phyloP scores from a whole-genome alignment of 495 filamentous ascomycete genomes.

The Talaromyces stipitatus region DNA sequence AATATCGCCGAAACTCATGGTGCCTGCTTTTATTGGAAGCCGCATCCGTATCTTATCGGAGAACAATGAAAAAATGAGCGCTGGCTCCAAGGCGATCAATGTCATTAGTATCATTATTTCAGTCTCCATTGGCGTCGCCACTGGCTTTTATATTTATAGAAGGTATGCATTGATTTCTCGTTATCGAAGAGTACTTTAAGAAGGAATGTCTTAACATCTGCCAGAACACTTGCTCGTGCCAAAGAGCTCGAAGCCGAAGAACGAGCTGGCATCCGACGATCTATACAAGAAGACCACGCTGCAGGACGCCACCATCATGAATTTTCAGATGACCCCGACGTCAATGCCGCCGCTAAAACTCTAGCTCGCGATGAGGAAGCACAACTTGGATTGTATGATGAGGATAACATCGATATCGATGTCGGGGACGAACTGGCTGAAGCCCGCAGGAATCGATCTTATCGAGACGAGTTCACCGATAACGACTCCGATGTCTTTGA shows the following conservation, averaged over 20 bases:
- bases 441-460: conserved; percentile 16
- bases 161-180: conserved; percentile 30
- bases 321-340: conserved; percentile 40
- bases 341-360: conserved; percentile 33
- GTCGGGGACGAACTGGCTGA: conserved; percentile 31
- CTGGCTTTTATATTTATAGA: conserved; percentile 80
- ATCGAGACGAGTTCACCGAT: conserved; percentile 49
- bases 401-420: conserved; percentile 31
- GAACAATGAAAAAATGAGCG: conserved; percentile 54
- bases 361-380: conserved; percentile 43
- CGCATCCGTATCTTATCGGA: conserved; percentile 58
- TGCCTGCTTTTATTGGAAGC: conserved; percentile 89
- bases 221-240: conserved; percentile 74
- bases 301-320: conserved; percentile 25
- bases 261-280: conserved; percentile 39
- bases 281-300: conserved; percentile 32
- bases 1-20: conserved; percentile 72
- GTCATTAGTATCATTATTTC: conserved; percentile 73
- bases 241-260: conserved; percentile 80
- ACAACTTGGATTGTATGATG: conserved; percentile 37
- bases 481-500: conserved; percentile 43
- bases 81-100: conserved; percentile 56
- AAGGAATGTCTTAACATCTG: conserved; percentile 5
- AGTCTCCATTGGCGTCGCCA: conserved; percentile 58
- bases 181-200: no score